Percentiles rank a stretch among this genome's conserved stretches.
These are phyloP conservation scores for Pseudogymnoascus sp. DNA, from an alignment of 2,329 filamentous ascomycete genomes.

Conservation along the genomic window DNA sequence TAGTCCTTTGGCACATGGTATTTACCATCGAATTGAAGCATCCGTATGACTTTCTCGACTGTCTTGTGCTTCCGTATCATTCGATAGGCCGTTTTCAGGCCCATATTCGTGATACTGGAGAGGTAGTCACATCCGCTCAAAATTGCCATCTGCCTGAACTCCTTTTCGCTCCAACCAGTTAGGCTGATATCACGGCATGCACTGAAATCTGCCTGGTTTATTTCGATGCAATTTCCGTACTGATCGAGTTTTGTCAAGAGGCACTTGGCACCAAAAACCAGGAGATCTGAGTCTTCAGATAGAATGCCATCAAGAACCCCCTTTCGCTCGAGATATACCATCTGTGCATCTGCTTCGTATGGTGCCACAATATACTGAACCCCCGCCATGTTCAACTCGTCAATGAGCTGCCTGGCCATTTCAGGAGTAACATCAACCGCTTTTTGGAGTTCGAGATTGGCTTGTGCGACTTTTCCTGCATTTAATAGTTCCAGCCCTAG, in stretches of 20 bases:
- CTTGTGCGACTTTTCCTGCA: slow-evolving; percentile 72
- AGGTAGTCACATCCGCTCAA: slow-evolving; percentile 95
- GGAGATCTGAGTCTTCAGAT: slow-evolving; percentile 90
- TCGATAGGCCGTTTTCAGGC: slow-evolving; percentile 87
- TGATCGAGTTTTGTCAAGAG: slow-evolving; percentile 91
- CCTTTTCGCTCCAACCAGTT: slow-evolving; percentile 82
- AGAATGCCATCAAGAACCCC: slow-evolving; percentile 81
- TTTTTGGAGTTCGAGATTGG: slow-evolving; percentile 83
- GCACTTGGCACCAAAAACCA: slow-evolving; percentile 89
- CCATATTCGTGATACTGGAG: slow-evolving; percentile 74
- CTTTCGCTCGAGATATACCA: slow-evolving; percentile 84
- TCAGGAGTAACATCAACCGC: slow-evolving; percentile 91
- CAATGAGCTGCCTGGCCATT: slow-evolving; percentile 88
- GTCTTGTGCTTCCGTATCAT: slow-evolving; percentile 85
- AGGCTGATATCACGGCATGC: slow-evolving; percentile 81
- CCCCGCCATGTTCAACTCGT: slow-evolving; percentile 73
- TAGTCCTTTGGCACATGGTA: slow-evolving; percentile 74
- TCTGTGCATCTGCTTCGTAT: slow-evolving; percentile 95
- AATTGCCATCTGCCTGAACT: slow-evolving; percentile 94
- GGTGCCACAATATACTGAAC: slow-evolving; percentile 89
- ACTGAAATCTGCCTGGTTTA: slow-evolving; percentile 82
- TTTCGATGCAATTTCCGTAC: slow-evolving; percentile 86
- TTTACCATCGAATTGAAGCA: slow-evolving; percentile 84
- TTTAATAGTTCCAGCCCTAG: slow-evolving; percentile 71
- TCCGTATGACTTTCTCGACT: slow-evolving; percentile 71